Evolutionary conservation across 1,139 yeast species (phyloP).

Genomic region (Petasospora fabianii): DNA sequence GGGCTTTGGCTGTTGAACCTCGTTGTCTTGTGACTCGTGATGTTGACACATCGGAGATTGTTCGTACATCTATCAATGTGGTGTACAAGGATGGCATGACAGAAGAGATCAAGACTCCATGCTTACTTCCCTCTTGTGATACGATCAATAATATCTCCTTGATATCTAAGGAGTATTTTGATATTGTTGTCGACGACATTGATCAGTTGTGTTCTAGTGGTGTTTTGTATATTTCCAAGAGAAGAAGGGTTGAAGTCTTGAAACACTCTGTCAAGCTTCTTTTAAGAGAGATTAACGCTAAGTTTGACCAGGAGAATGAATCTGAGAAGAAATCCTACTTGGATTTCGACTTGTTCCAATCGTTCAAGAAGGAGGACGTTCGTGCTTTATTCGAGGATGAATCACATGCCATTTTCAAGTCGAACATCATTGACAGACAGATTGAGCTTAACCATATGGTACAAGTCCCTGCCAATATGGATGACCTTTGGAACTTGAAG

Average conservation of each 20-base stretch:
- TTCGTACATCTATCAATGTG: conserved; percentile 48
- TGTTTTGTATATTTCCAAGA: conserved; percentile 49
- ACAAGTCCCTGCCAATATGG: conserved; percentile 40
- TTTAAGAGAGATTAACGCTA: conserved; percentile 20
- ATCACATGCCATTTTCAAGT: conserved; percentile 19
- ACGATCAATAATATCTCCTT: conserved; percentile 34
- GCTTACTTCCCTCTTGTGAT: conserved; percentile 61
- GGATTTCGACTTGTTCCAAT: conserved; percentile 16
- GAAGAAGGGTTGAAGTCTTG: conserved; percentile 40
- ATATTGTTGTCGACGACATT: conserved; percentile 39
- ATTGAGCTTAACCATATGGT: conserved; percentile 48
- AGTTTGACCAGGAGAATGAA: conserved; percentile 13
- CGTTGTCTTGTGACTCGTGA: conserved; percentile 77
- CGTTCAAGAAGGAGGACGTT: conserved; percentile 20
- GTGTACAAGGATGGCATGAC: conserved; percentile 39
- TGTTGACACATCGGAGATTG: conserved; percentile 53
- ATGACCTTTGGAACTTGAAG: conserved; percentile 65
- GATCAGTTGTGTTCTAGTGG: conserved; percentile 40
- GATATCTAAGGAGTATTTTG: conserved; percentile 41
- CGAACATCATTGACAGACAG: conserved; percentile 54
- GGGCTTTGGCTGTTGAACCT: conserved; percentile 84
- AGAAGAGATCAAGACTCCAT: conserved; percentile 45
- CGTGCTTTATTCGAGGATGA: conserved; percentile 14
- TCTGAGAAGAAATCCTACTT: conserved; percentile 7
- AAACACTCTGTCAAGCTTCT: conserved; percentile 39